Evolutionary conservation across 345 rosid species (phyloP).

Genomic region (Noccaea bulbosa): DNA sequence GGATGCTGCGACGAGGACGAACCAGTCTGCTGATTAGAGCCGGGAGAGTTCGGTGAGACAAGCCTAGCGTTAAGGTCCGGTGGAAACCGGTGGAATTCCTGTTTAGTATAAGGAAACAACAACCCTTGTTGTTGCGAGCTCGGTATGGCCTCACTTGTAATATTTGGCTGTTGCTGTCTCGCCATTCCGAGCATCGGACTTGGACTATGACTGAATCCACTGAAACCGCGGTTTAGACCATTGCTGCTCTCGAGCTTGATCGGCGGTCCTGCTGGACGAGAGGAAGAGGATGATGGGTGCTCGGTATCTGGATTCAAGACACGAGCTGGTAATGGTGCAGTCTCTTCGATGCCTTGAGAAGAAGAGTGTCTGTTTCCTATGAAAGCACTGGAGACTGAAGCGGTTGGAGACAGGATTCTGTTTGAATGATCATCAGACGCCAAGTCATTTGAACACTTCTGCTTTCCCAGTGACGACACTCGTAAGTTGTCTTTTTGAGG

Average conservation of each 20-base stretch:
- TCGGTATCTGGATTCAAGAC: slow-evolving; percentile 50
- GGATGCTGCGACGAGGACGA: slow-evolving; percentile 81
- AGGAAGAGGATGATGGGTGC: slow-evolving; percentile 44
- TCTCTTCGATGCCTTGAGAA: slow-evolving; percentile 48
- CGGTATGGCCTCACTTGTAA: slow-evolving; percentile 18
- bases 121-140: slow-evolving; percentile 38
- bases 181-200: slow-evolving; percentile 43
- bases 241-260: slow-evolving; percentile 37
- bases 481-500: slow-evolving; percentile 36
- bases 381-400: slow-evolving; percentile 48
- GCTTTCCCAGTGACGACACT: slow-evolving; percentile 36
- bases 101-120: slow-evolving; percentile 46
- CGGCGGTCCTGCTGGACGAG: slow-evolving; percentile 41
- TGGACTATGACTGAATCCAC: slow-evolving; percentile 33
- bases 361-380: slow-evolving; percentile 48
- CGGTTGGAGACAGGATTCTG: slow-evolving; percentile 51
- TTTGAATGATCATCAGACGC: slow-evolving; percentile 47
- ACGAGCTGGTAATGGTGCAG: slow-evolving; percentile 38
- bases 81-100: slow-evolving; percentile 52
- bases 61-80: slow-evolving; percentile 71
- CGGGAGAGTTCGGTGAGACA: slow-evolving; percentile 64
- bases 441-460: slow-evolving; percentile 42
- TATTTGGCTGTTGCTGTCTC: slow-evolving; percentile 35
- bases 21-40: slow-evolving; percentile 61
- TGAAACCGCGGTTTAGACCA: slow-evolving; percentile 35